Evolutionary conservation across 202 grass and related monocot genomes (phyloP).

Genomic region (Elaeis oleifera): DNA sequence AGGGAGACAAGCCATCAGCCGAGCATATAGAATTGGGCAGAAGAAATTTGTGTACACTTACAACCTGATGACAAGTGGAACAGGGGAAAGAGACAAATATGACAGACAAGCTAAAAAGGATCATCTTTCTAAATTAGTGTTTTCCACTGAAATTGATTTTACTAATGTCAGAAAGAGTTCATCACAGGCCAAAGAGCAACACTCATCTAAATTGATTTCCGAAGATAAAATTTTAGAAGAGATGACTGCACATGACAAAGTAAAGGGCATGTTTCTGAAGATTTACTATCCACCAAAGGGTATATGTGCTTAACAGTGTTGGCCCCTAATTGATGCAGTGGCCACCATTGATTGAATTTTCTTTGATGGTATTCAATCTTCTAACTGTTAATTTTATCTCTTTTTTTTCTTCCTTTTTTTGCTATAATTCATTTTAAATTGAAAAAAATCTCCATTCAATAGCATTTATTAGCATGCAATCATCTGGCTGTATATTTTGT

Average conservation of each 20-base stretch:
- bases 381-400: too few relatives aligned
- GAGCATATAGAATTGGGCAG: conserved; percentile 75
- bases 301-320: too few relatives aligned
- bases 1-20: conserved; percentile 72
- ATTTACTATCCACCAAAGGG: conserved; percentile 68
- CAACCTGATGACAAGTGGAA: conserved; percentile 65
- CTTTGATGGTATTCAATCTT: too few relatives aligned
- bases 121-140: conserved; percentile 60
- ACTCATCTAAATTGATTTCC: conserved; percentile 20
- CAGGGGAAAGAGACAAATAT: conserved; percentile 61
- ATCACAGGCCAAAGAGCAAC: neutral
- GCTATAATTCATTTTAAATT: too few relatives aligned
- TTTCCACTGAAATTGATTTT: conserved; percentile 53
- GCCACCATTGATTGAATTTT: too few relatives aligned
- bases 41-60: conserved; percentile 73
- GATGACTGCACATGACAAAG: conserved; percentile 37
- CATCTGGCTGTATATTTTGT: too few relatives aligned
- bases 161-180: conserved; percentile 13
- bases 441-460: too few relatives aligned
- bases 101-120: conserved; percentile 61
- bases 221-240: conserved; percentile 57
- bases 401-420: too few relatives aligned
- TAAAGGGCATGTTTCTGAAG: conserved; percentile 50
- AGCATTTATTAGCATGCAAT: too few relatives aligned
- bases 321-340: too few relatives aligned